Evolutionary conservation across 2,329 filamentous ascomycete species (phyloP), one percentile per base, ranked within the genome.

Genomic region (Claviceps sp.): DNA sequence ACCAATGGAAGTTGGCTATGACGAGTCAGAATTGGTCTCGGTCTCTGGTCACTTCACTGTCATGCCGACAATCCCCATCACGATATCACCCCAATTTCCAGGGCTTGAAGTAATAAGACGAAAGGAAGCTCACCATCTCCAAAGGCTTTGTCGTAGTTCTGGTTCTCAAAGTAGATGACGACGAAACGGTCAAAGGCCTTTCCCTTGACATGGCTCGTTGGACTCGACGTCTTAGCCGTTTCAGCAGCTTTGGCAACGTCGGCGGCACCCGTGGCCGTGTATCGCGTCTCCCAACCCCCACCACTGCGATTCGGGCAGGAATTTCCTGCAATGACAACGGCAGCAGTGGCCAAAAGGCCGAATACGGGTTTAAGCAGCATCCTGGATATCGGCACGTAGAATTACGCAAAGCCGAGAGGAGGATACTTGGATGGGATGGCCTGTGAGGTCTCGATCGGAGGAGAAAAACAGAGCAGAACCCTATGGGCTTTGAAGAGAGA

Each of bases 81-180:
- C 18, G 18, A 18, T 18, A 18, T 18, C 18, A 18, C 18, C 5
- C 16, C 37, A 14, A n/a, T 40, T 16, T 5, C 37, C 37, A 40
- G 13, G 5, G 13, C 5, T 40, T n/a, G 37, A n/a, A 4, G 11
- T 30, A 18, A 20, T 41, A 18, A 45, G 48, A 20, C 5, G 18
- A 34, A 9, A 26, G 14, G 18, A 14, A 46, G 69, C 76, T 61
- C 61, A 79, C 76, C 74, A 63, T 89, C 84, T 16, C 73, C 76
- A 40, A 71, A 70, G 2, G 85, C 80, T 60, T 81, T 77, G 50
- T 79, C 74, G 57, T 78, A 89, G 65, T 82, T 75, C 48, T 82
- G 86, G 64, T 90, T 90, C 70, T 90, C 87, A 47, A 89, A 74
- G 82, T 84, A 90, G 65, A 90, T 81, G 53, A 81, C 77, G 52